phyloP scores from a whole-genome alignment of 176 grass and related monocot species.

The Calamus simplicifolius region DNA sequence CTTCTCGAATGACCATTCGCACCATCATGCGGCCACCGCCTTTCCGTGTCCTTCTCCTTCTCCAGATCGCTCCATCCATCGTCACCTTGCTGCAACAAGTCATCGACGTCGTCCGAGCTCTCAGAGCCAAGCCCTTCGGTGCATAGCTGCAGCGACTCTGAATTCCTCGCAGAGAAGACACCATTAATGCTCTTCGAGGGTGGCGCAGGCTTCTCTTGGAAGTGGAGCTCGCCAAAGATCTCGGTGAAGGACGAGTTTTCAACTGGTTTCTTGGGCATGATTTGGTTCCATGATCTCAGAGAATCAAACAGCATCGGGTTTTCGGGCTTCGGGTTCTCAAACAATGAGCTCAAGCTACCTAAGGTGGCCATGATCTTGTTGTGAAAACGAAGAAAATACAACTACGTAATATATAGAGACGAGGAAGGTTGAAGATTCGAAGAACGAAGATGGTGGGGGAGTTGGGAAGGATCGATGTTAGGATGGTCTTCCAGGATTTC shows the following conservation, averaged over 20 bases:
- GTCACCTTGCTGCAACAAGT: constrained; percentile 42
- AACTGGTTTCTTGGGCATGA: constrained; percentile 35
- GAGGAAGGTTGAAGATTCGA: too few species aligned
- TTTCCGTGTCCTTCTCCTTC: not conserved
- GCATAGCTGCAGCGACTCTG: constrained; percentile 45
- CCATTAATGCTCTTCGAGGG: constrained; percentile 29
- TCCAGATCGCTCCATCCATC: not conserved
- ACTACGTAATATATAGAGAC: too few species aligned
- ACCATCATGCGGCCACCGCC: not conserved
- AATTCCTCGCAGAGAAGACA: constrained; percentile 47
- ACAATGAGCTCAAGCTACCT: constrained; percentile 59
- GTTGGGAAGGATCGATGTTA: constrained; percentile 1
- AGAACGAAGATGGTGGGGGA: too few species aligned
- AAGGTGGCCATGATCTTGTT: constrained; percentile 40
- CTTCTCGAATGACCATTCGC: constrained; percentile 6
- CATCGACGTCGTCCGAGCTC: constrained; percentile 67
- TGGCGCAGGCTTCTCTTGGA: constrained; percentile 43
- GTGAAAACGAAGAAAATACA: too few species aligned
- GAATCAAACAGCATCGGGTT: constrained; percentile 86
- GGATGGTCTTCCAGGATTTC: not conserved
- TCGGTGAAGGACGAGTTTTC: constrained; percentile 68
- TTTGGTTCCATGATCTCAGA: constrained; percentile 58
- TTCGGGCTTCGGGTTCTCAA: constrained; percentile 86
- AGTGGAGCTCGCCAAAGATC: constrained; percentile 95
- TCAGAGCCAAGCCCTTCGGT: constrained; percentile 82